Base-by-base conservation (phyloP, 176 grass and related monocot genomes). In the Elymus sibiricus region DNA sequence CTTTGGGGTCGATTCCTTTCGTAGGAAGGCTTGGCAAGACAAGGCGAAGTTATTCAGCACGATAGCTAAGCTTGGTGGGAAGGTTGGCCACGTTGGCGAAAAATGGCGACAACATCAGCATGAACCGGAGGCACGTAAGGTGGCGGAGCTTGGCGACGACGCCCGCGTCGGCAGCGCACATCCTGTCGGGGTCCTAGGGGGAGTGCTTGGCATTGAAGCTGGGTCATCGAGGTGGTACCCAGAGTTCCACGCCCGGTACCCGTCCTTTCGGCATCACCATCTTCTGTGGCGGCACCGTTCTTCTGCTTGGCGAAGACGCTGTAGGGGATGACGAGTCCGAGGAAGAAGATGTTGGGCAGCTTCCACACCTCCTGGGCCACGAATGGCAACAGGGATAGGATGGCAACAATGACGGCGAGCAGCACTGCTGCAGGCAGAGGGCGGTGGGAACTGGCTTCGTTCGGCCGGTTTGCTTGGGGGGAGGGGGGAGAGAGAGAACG, bases 361-460 rank as follows among this genome's bases (percentile, higher is more conserved):
- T 95, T 90, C 93, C 93, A 93, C 64, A 87, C 76, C 46, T 77
- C 88, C 44, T 92, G 94, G 1, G 88, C 74, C 79, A 89, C 64
- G 13, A 91, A 89, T 1, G 91, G 84, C 79, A 91, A 40, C 29
- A 95, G 78, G 22, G 94, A 68, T 64, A 93, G 29, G 39, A 85
- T 73, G 21, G 76, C 88, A 5, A 79, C 58, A 56, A 62, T 68
- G 79, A 88, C 79, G 35, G 88, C 88, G 79, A 93, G 21, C 28
- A 93, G 64, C 74, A 80, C 74, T 14, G 91, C 88, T 68, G 55
- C 87, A 11, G 80, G 55, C 78, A 79, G 42, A 95, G 79, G 26
- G 65, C 79, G 14, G 79, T 7, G 0, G 84, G 88, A 9, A 85
- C 14, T 3, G n/a, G 53, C n/a, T 7, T 47, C 70, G 63, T 26